phyloP scores from a whole-genome alignment of 371 early-diverging fungal species.

The Saksenaea oblongispora region DNA sequence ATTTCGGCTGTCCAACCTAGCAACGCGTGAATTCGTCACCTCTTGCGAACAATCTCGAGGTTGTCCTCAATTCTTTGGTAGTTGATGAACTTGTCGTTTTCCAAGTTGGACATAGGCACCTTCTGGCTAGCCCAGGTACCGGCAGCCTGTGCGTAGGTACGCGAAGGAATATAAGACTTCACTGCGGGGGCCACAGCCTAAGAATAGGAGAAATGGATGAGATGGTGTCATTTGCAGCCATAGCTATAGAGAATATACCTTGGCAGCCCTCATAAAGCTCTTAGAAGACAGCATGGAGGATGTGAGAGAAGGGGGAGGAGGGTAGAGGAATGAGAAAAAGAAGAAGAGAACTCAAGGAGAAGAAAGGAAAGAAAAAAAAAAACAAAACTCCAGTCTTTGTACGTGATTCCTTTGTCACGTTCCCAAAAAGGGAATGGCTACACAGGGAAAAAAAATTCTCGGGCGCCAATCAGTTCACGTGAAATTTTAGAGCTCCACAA shows the following conservation, averaged over 20 bases:
- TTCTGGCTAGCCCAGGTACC: constrained; percentile 57
- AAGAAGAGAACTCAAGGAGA: constrained; percentile 8
- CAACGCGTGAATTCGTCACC: constrained; percentile 43
- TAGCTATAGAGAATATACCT: constrained; percentile 16
- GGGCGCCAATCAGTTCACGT: constrained; percentile 4
- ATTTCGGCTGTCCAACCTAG: not conserved
- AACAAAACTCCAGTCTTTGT: constrained; percentile 15
- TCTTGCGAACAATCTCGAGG: constrained; percentile 84
- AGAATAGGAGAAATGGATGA: constrained; percentile 4
- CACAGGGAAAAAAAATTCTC: constrained; percentile 3
- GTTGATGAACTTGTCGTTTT: constrained; percentile 87
- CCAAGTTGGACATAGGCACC: constrained; percentile 85
- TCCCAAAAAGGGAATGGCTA: constrained; percentile 9
- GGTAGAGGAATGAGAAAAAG: constrained; percentile 12
- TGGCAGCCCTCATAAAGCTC: constrained; percentile 38
- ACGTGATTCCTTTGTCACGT: constrained; percentile 12
- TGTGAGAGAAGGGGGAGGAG: constrained; percentile 14
- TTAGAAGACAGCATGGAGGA: constrained; percentile 33
- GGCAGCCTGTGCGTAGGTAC: constrained; percentile 54
- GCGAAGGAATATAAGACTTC: constrained; percentile 28
- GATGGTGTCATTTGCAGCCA: not conserved
- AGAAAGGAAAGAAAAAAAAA: constrained; percentile 7
- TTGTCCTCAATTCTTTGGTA: constrained; percentile 92
- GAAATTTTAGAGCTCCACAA: constrained; percentile 3
- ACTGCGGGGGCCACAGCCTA: constrained; percentile 37